Evolutionary conservation across 306 rosid genomes (phyloP), one percentile per base, ranked within the genome.

Genomic region (Styphnolobium japonicum): DNA sequence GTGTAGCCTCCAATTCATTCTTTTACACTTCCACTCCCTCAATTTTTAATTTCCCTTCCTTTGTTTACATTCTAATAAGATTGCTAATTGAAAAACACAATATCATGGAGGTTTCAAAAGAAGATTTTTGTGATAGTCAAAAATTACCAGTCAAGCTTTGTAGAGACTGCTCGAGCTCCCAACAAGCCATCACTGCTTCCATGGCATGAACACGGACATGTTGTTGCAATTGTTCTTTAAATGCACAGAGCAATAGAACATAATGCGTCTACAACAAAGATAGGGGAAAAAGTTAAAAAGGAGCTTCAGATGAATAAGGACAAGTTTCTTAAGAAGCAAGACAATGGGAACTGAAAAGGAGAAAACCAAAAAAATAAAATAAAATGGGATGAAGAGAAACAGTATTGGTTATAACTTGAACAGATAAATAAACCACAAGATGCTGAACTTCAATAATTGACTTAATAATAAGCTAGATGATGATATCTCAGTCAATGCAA

Each of bases 121-220:
- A 65, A 8, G 51, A 62, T 39, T 67, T 25, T 7, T 16, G 42
- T 10, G 56, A 79, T 22, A 15, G 76, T 19, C 15, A 33, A 39
- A 29, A 64, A 4, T 81, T 71, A 91, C 96, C 96, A 5, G 96
- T 91, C 83, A 91, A 84, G 86, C 90, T 84, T 48, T 91, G 96
- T 7, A 91, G 88, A 80, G 90, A 83, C 60, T 91, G 93, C 78
- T 91, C 93, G 19, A 91, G 82, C 85, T 91, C 93, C 96, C 96
- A 91, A 68, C 96, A 91, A 48, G 93, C 90, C 93, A 87, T 89
- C 25, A 91, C 93, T 33, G 96, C 96, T 76, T 91, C 93, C 93
- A 89, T 91, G 39, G 96, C 96, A 82, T 91, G 96, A 61, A 89
- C 89, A 19, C 90, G 86, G 16, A 91, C 96, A 67, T 91, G 96